Evolutionary conservation across 768 basidiomycete genomes (phyloP).

Genomic region (Tulasnella sp.): DNA sequence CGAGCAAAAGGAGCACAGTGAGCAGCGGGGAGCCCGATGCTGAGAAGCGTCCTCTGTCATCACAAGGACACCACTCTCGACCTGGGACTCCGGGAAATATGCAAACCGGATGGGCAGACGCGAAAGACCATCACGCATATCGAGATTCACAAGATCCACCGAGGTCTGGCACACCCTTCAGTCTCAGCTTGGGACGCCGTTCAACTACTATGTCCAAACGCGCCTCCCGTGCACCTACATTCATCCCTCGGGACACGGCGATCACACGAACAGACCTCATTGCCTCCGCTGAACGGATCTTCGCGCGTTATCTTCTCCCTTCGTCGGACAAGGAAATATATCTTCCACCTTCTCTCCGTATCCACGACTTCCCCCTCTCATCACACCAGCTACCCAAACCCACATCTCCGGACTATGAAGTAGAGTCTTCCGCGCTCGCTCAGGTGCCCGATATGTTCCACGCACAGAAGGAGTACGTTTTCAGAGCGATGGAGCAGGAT

Average conservation of each 20-base stretch:
- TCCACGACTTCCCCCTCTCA: constrained; percentile 84
- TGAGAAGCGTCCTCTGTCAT: constrained; percentile 58
- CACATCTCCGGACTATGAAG: constrained; percentile 39
- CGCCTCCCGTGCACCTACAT: constrained; percentile 63
- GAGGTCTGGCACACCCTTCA: constrained; percentile 31
- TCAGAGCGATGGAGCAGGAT: constrained; percentile 93
- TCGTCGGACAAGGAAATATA: constrained; percentile 97
- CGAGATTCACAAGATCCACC: constrained; percentile 18
- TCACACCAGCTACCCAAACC: constrained; percentile 68
- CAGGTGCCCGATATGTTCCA: constrained; percentile 96
- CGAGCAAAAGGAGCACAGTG: constrained; percentile 69
- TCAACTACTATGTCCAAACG: constrained; percentile 29
- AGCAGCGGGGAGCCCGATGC: constrained; percentile 73
- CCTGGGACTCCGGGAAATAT: constrained; percentile 54
- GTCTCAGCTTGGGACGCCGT: constrained; percentile 24
- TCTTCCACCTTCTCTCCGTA: constrained; percentile 86
- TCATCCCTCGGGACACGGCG: constrained; percentile 87
- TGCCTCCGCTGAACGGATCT: constrained; percentile 93
- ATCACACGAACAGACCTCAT: constrained; percentile 88
- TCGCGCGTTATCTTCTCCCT: constrained; percentile 84
- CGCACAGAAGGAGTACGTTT: constrained; percentile 94
- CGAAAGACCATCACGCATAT: constrained; percentile 29
- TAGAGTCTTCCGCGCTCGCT: constrained; percentile 73
- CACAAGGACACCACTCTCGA: constrained; percentile 30
- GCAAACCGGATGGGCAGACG: constrained; percentile 39